Evolutionary conservation across 2,329 filamentous ascomycete species (phyloP).

Genomic region (Colletotrichum australisinense): DNA sequence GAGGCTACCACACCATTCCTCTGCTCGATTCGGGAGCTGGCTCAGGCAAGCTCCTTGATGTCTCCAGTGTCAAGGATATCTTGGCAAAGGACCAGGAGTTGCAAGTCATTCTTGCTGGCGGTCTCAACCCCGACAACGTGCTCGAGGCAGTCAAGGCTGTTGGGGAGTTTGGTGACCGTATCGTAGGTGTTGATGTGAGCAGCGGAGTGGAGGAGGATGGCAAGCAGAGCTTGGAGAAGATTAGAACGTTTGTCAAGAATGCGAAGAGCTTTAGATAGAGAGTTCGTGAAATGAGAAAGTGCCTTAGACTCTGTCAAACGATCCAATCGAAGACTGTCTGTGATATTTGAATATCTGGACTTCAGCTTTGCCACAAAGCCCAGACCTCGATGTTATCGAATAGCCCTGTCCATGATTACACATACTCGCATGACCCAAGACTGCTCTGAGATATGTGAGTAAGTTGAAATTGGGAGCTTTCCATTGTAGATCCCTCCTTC

Average conservation of each 20-base stretch:
- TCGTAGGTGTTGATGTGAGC: slow-evolving; percentile 91
- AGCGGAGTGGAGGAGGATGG: slow-evolving; percentile 92
- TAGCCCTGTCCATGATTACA: not conserved
- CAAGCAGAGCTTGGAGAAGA: slow-evolving; percentile 83
- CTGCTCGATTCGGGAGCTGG: slow-evolving; percentile 90
- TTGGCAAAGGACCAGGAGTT: slow-evolving; percentile 78
- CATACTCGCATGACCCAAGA: not conserved
- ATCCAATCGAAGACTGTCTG: not conserved
- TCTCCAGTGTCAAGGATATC: slow-evolving; percentile 73
- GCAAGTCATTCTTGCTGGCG: slow-evolving; percentile 85
- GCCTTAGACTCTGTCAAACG: no score
- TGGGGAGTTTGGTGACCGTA: slow-evolving; percentile 66
- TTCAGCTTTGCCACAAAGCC: not conserved
- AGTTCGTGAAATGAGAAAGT: not conserved
- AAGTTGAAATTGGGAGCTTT: no score
- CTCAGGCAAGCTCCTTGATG: slow-evolving; percentile 82
- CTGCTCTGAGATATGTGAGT: not conserved
- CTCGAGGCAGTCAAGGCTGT: slow-evolving; percentile 71
- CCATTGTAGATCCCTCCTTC: no score
- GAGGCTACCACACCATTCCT: slow-evolving; percentile 86
- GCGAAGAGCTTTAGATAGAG: slow-evolving; percentile 72
- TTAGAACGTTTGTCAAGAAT: slow-evolving; percentile 80
- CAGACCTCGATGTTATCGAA: not conserved
- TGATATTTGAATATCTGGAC: not conserved
- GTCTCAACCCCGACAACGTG: slow-evolving; percentile 85